Evolutionary conservation across 164 flowering plant genomes (phyloP), one percentile per base, ranked within the genome.

Genomic region (Sextonia rubra): DNA sequence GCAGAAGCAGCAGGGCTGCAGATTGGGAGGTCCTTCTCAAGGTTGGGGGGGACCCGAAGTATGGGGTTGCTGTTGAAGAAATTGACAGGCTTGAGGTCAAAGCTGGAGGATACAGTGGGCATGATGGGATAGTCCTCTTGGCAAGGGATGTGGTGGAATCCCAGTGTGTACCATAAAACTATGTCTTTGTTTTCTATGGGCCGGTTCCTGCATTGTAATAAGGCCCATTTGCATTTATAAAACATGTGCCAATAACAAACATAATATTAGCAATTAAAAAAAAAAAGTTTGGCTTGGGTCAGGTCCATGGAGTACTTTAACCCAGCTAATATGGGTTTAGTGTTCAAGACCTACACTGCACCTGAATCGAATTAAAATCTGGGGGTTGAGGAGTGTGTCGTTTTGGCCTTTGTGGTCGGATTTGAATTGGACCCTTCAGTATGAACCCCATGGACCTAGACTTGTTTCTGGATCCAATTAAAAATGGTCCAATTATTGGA

Each of bases 41-140:
- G 14, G 15, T 69, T 81, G 5, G 94, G 92, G 1, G 87, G 72
- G 2, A 62, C 66, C 37, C 76, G 47, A 27, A 88, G 88, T 22
- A 84, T 86, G 1, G 93, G 94, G 74, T 91, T 89, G 61, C 84
- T 80, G 61, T 91, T 89, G 32, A 89, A 91, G 86, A 91, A 91
- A 71, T 89, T 91, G 3, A 80, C 88, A 0, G 93, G 96, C 83
- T 88, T 88, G 47, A 91, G 64, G 64, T 86, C 92, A 60, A 89
- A 91, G 81, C 92, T 88, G 0, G 90, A 76, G 0, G 88, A 75
- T n/a, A 91, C 82, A 0, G 90, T 86, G 0, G 96, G 89, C 96
- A 90, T 90, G 49, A 88, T 75, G 0, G 97, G 94, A 58, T 78
- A 91, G 62, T 91, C 97, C 75, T 91, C 96, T 78, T 91, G 93